Conservation (phyloP, 345 rosid genomes). For the Chamaenerion angustifolium region DNA sequence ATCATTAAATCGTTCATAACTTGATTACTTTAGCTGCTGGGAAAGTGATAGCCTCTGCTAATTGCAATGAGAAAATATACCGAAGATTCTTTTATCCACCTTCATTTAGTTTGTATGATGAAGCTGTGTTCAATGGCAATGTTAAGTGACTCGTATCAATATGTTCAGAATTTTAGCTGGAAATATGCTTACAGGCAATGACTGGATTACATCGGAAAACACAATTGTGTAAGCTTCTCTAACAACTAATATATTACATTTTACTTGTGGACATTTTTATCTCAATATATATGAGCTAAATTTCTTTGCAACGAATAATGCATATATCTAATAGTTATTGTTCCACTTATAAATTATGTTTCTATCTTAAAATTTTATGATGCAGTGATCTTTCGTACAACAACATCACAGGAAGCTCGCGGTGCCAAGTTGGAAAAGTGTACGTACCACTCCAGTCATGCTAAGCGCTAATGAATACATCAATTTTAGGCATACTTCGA, state of each 20-base stretch:
- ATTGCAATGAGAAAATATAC: too few relatives aligned
- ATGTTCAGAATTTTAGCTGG: conserved; percentile 16
- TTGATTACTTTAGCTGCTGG: too few relatives aligned
- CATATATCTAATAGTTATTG: background rate
- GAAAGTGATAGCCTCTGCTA: too few relatives aligned
- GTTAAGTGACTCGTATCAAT: too few relatives aligned
- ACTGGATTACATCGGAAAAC: conserved; percentile 7
- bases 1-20: too few relatives aligned
- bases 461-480: too few relatives aligned
- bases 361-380: background rate
- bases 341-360: too few relatives aligned
- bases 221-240: conserved; percentile 5
- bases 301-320: background rate
- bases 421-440: conserved; percentile 8
- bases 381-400: conserved; percentile 28
- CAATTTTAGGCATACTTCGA: background rate
- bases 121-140: too few relatives aligned
- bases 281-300: background rate
- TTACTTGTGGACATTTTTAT: too few relatives aligned
- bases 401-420: conserved; percentile 8
- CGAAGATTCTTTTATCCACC: too few relatives aligned
- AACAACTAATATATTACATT: too few relatives aligned
- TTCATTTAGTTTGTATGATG: too few relatives aligned
- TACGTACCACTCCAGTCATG: conserved; percentile 11
- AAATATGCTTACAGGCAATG: conserved; percentile 22